Evolutionary conservation across 2,329 filamentous ascomycete genomes (phyloP).

Genomic region (Neofusicoccum kwambonambiense): DNA sequence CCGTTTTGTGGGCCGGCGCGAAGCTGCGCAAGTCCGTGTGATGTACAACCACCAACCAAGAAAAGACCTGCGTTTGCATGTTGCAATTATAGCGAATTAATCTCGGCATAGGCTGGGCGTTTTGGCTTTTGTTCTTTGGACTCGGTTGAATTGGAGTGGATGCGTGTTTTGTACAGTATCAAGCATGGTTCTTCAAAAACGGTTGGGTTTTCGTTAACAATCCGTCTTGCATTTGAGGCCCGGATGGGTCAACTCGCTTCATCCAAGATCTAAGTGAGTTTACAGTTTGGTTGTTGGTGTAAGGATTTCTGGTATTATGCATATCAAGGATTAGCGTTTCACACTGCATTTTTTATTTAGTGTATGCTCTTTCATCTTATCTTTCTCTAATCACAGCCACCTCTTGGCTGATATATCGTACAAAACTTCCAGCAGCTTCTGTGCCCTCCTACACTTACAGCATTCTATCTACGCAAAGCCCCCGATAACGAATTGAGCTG

Average conservation of each 20-base stretch:
- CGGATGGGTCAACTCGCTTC: background rate
- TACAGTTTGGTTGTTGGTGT: no score
- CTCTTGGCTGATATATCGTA: background rate
- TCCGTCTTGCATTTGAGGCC: background rate
- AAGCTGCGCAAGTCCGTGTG: conserved; percentile 42
- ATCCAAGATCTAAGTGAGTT: no score
- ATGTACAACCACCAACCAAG: background rate
- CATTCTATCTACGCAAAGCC: background rate
- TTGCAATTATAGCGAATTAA: conserved; percentile 14
- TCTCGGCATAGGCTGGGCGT: conserved; percentile 3
- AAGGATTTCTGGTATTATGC: no score
- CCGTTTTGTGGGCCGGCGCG: conserved; percentile 51
- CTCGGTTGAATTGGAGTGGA: background rate
- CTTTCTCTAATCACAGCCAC: no score
- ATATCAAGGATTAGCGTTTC: no score
- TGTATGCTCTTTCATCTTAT: no score
- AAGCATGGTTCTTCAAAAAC: background rate
- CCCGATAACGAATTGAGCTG: background rate
- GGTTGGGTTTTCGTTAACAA: background rate
- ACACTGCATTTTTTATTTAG: no score
- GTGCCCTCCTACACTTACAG: background rate
- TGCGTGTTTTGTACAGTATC: background rate
- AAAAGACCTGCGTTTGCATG: background rate
- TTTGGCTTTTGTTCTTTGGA: background rate
- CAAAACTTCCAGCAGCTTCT: background rate